Conservation (phyloP, 768 basidiomycete species). For the Postia placenta region DNA sequence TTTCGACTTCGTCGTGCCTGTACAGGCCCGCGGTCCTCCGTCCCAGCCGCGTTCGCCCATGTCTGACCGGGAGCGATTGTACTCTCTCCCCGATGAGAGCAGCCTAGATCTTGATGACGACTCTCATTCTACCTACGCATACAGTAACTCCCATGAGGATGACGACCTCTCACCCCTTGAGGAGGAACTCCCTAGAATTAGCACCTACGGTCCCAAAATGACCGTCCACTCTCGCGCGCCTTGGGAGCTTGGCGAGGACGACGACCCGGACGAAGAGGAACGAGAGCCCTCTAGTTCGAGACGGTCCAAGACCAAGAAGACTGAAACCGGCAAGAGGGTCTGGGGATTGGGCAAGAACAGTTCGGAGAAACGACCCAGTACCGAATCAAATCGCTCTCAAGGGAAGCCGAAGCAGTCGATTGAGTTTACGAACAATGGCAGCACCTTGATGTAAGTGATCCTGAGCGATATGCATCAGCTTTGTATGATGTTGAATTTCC, state of each 20-base stretch:
- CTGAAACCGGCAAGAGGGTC: slow-evolving; percentile 37
- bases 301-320: slow-evolving; percentile 25
- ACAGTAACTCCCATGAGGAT: slow-evolving; percentile 9
- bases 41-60: slow-evolving; percentile 20
- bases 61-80: slow-evolving; percentile 33
- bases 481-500: too few species aligned
- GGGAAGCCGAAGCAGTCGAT: slow-evolving; percentile 49
- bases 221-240: slow-evolving; percentile 76
- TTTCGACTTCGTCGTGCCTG: slow-evolving; percentile 23
- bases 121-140: slow-evolving; percentile 19
- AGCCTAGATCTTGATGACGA: slow-evolving; percentile 51
- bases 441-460: slow-evolving; percentile 57
- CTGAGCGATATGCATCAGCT: too few species aligned
- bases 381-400: slow-evolving; percentile 53
- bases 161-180: slow-evolving; percentile 20
- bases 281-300: slow-evolving; percentile 22
- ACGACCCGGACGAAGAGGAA: slow-evolving; percentile 38
- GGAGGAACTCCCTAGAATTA: slow-evolving; percentile 51
- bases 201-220: slow-evolving; percentile 78
- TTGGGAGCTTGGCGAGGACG: slow-evolving; percentile 63
- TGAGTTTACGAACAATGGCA: slow-evolving; percentile 47
- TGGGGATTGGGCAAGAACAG: slow-evolving; percentile 37
- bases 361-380: slow-evolving; percentile 48
- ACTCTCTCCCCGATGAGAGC: slow-evolving; percentile 44
- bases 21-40: slow-evolving; percentile 19